Conservation (phyloP, 345 rosid species). For the Stellera chamaejasme region DNA sequence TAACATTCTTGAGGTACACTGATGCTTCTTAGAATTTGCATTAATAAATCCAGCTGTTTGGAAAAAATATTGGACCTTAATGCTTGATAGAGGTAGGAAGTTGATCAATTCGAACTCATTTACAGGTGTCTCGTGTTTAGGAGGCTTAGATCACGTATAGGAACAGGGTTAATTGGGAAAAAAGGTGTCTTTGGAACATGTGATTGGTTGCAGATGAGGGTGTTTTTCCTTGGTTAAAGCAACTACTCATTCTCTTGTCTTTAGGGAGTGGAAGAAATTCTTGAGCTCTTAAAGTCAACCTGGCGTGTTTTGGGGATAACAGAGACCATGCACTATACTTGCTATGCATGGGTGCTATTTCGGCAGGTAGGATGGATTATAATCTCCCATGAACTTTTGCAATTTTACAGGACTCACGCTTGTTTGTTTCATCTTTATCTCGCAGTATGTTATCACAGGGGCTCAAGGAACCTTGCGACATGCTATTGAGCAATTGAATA, state of each 20-base stretch:
- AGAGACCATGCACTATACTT: constrained; percentile 90
- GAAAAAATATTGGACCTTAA: too few species aligned
- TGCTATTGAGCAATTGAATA: constrained; percentile 82
- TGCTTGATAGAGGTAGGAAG: too few species aligned
- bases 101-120: too few species aligned
- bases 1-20: too few species aligned
- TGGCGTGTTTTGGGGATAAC: constrained; percentile 96
- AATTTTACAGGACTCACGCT: neutral
- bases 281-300: constrained; percentile 90
- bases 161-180: neutral
- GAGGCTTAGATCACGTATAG: too few species aligned
- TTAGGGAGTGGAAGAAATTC: constrained; percentile 97
- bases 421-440: constrained; percentile 27
- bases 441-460: constrained; percentile 77
- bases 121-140: too few species aligned
- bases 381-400: constrained; percentile 7
- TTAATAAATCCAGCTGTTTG: too few species aligned
- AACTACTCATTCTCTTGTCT: constrained; percentile 3
- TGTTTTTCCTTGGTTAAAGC: constrained; percentile 5
- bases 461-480: constrained; percentile 75
- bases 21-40: too few species aligned
- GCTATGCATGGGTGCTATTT: constrained; percentile 85
- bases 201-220: neutral
- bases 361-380: constrained; percentile 62
- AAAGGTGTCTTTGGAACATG: neutral